phyloP scores from a whole-genome alignment of 805 yeast species.

The Candida golubevii region DNA sequence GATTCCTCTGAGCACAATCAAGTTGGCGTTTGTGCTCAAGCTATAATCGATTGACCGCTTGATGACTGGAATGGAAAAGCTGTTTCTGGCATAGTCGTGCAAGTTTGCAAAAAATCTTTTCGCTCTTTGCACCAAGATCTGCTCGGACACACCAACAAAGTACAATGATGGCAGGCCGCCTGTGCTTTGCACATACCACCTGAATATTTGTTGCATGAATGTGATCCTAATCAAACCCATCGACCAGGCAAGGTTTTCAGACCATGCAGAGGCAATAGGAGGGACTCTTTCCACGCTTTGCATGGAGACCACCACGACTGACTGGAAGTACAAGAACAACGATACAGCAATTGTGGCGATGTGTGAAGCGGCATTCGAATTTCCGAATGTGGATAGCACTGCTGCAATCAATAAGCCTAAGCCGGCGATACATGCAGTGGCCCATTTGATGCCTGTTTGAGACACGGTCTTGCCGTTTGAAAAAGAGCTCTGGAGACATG shows the following conservation, averaged over 20 bases:
- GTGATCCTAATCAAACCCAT: conserved; percentile 78
- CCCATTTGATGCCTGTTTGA: conserved; percentile 76
- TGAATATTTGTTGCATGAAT: conserved; percentile 81
- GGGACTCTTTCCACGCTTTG: conserved; percentile 81
- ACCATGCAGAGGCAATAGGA: conserved; percentile 90
- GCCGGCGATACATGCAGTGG: conserved; percentile 87
- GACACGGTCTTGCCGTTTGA: conserved; percentile 76
- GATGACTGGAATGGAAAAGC: conserved; percentile 5
- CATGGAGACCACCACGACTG: conserved; percentile 81
- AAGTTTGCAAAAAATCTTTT: conserved; percentile 26
- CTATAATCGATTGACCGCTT: conserved; percentile 32
- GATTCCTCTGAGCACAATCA: conserved; percentile 79
- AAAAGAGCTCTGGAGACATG: conserved; percentile 74
- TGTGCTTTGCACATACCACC: conserved; percentile 84
- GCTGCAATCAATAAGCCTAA: conserved; percentile 83
- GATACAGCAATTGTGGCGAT: conserved; percentile 84
- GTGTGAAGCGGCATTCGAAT: conserved; percentile 84
- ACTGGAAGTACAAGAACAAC: conserved; percentile 81
- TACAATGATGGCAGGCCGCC: conserved; percentile 81
- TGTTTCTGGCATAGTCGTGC: conserved; percentile 18
- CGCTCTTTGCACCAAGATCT: conserved; percentile 74
- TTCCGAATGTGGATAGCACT: conserved; percentile 76
- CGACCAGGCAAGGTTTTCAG: conserved; percentile 90
- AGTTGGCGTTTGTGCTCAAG: conserved; percentile 49
- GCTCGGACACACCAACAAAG: conserved; percentile 54